phyloP scores from a whole-genome alignment of 768 basidiomycete species.

The Calocybe gangraenosa region DNA sequence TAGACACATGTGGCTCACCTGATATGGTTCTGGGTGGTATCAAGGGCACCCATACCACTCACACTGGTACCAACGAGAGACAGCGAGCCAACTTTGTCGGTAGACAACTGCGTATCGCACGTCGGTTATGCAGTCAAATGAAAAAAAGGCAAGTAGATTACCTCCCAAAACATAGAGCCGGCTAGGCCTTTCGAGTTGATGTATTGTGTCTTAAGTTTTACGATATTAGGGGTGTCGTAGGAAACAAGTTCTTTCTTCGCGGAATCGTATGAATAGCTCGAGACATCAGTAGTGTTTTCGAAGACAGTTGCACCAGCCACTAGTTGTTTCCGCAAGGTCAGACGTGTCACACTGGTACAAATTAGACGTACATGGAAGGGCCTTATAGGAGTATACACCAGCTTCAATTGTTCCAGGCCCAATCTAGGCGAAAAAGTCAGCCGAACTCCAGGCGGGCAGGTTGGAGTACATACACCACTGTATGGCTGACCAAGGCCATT shows the following conservation, averaged over 20 bases:
- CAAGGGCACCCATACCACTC: slow-evolving; percentile 45
- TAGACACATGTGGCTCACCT: background rate
- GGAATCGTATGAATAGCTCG: slow-evolving; percentile 75
- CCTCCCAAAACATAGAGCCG: slow-evolving; percentile 76
- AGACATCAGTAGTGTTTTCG: slow-evolving; percentile 66
- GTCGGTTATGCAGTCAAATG: background rate
- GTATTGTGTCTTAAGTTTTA: slow-evolving; percentile 64
- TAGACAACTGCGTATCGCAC: slow-evolving; percentile 40
- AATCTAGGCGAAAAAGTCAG: slow-evolving; percentile 33
- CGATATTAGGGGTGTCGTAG: slow-evolving; percentile 73
- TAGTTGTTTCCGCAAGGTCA: slow-evolving; percentile 10
- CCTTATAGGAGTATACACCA: slow-evolving; percentile 75
- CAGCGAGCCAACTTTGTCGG: slow-evolving; percentile 53
- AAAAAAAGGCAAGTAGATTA: slow-evolving; percentile 20
- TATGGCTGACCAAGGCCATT: slow-evolving; percentile 63
- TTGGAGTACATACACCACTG: slow-evolving; percentile 44
- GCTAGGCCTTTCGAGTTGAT: slow-evolving; percentile 55
- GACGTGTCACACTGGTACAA: background rate
- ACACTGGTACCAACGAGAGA: slow-evolving; percentile 55
- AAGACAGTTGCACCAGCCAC: slow-evolving; percentile 54
- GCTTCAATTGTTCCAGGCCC: slow-evolving; percentile 70
- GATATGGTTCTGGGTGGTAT: slow-evolving; percentile 21
- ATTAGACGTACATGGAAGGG: slow-evolving; percentile 46
- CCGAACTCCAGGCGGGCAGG: background rate
- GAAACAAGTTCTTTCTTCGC: slow-evolving; percentile 64